These are phyloP conservation scores for Coemansia sp. DNA, from an alignment of 192 early-diverging fungal genomes.

Conservation along the genomic window DNA sequence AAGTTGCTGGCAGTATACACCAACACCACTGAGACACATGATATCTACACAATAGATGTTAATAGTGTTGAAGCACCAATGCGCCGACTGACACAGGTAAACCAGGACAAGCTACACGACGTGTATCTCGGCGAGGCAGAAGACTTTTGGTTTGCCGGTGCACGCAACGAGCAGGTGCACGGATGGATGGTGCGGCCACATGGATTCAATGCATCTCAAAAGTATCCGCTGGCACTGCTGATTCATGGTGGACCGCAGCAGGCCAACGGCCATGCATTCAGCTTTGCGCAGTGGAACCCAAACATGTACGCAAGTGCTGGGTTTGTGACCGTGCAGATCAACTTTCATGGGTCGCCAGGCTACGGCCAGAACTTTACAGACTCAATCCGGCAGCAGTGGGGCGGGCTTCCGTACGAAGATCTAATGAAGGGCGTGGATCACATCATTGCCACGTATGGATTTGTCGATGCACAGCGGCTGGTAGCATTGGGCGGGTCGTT, in stretches of 20 bases:
- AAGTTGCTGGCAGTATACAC: slow-evolving; percentile 49
- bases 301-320: slow-evolving; percentile 73
- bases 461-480: slow-evolving; percentile 61
- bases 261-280: slow-evolving; percentile 60
- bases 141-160: slow-evolving; percentile 71
- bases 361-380: slow-evolving; percentile 78
- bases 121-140: slow-evolving; percentile 57
- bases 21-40: slow-evolving; percentile 40
- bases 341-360: slow-evolving; percentile 77
- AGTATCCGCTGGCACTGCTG: slow-evolving; percentile 74
- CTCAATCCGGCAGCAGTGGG: slow-evolving; percentile 74
- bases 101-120: slow-evolving; percentile 41
- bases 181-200: slow-evolving; percentile 66
- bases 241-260: slow-evolving; percentile 85
- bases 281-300: slow-evolving; percentile 67
- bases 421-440: slow-evolving; percentile 70
- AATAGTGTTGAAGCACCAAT: slow-evolving; percentile 5
- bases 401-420: slow-evolving; percentile 70
- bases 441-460: slow-evolving; percentile 52
- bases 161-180: slow-evolving; percentile 52
- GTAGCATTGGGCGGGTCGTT: slow-evolving; percentile 75
- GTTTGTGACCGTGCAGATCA: slow-evolving; percentile 68
- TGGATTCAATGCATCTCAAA: slow-evolving; percentile 54
- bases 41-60: slow-evolving; percentile 45
- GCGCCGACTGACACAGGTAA: slow-evolving; percentile 47